A percentile compares a stretch with the other conserved stretches of the same genome.
Evolutionary conservation across 2,329 filamentous ascomycete genomes (phyloP).

Genomic region (Colletotrichum lentis): DNA sequence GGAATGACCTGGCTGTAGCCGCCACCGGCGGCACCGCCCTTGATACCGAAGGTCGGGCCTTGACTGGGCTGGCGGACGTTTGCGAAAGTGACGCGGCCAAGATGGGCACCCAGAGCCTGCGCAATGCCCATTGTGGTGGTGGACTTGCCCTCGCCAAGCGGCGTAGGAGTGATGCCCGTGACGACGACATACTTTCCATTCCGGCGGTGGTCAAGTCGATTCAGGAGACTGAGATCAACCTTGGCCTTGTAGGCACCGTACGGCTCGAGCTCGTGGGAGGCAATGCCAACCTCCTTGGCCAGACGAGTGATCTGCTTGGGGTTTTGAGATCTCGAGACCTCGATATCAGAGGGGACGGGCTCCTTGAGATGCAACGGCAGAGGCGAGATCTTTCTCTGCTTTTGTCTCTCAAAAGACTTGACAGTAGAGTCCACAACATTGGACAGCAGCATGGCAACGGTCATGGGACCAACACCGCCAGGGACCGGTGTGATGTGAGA

Average conservation of each 20-base stretch:
- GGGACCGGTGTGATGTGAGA: constrained; percentile 96
- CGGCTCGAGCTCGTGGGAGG: constrained; percentile 87
- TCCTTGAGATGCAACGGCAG: constrained; percentile 81
- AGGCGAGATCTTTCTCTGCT: constrained; percentile 79
- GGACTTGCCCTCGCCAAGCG: constrained; percentile 96
- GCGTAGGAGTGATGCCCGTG: constrained; percentile 95
- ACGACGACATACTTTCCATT: constrained; percentile 93
- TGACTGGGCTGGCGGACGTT: constrained; percentile 97
- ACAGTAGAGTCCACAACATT: constrained; percentile 91
- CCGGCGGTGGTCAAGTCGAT: constrained; percentile 84
- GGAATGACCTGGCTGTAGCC: constrained; percentile 99
- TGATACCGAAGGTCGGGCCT: constrained; percentile 98
- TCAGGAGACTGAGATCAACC: constrained; percentile 82
- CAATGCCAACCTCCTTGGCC: constrained; percentile 87
- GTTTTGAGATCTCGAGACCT: constrained; percentile 84
- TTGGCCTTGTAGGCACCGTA: constrained; percentile 97
- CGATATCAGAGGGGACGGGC: constrained; percentile 96
- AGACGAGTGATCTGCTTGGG: constrained; percentile 91
- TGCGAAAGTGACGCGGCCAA: constrained; percentile 89
- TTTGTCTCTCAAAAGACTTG: constrained; percentile 82
- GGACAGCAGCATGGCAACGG: constrained; percentile 95
- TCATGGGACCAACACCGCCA: constrained; percentile 98
- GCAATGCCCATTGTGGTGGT: constrained; percentile 96
- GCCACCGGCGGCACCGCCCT: constrained; percentile 95
- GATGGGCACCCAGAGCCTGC: constrained; percentile 88